Evolutionary conservation across 139 green algal genomes (phyloP), one percentile per base, ranked within the genome.

Genomic region (Chlorella sp.): DNA sequence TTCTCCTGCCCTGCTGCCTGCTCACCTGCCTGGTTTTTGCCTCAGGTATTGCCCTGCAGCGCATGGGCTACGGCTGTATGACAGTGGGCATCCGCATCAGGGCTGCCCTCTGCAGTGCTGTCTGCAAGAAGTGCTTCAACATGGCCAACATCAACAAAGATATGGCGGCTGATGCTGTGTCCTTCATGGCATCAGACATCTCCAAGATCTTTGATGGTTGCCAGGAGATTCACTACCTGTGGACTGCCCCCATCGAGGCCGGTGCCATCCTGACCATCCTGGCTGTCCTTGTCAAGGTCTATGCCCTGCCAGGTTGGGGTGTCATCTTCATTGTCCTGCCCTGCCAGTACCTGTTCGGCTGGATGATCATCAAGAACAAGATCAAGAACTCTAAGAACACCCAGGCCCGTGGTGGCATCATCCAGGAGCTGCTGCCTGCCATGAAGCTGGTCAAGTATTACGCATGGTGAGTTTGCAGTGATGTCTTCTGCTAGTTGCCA

Each of bases 371-470:
- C 32, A 73, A 33, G 29, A 84, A 82, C 86, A 91, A 91, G 81
- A 67, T 83, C 31, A 77, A 79, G 32, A 85, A 80, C 29, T 74
- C 79, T 3, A 77, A 87, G 73, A 74, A 86, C 31, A 80, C 78
- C 24, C 79, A 88, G 61, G 61, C 83, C 31, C 85, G 85, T 27
- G 82, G 84, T 30, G 61, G 80, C 60, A 75, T 77, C 23, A 87
- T 87, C 77, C 82, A 71, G 62, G 76, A 80, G 70, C 73, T 86
- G 3, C 76, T 89, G 49, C 75, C 86, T 3, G 79, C 86, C 34
- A 87, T 91, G 79, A 89, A 91, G 83, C 79, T 89, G 27, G 82
- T 89, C 71, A 91, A 89, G 82, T 89, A 88, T 67, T 91, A 89
- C 69, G 82, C 78, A 1, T 91, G 84, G 86, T 81, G 74, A 70